Conservation (phyloP, 257 asterid genomes). For the Ilex asprella region DNA sequence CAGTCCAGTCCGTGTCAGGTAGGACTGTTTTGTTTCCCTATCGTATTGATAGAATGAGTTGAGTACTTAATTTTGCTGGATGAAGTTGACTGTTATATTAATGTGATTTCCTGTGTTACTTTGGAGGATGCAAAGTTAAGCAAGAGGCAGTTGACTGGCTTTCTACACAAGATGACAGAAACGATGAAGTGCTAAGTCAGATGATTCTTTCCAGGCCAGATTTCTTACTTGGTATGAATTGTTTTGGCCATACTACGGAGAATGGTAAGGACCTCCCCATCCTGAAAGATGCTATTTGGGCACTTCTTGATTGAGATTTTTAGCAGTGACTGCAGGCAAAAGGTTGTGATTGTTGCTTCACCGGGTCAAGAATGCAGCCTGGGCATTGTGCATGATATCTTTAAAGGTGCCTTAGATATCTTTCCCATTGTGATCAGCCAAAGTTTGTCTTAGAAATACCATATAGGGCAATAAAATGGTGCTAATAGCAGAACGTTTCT, state of each 20-base stretch:
- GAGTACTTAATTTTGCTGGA: background rate
- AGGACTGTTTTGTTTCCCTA: conserved; percentile 7
- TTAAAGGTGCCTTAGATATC: too few relatives aligned
- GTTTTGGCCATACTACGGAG: conserved; percentile 19
- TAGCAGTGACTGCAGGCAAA: conserved; percentile 22
- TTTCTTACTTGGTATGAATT: conserved; percentile 15
- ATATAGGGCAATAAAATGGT: too few relatives aligned
- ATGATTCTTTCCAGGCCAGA: conserved; percentile 46
- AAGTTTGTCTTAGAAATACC: too few relatives aligned
- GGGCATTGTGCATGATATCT: conserved; percentile 9
- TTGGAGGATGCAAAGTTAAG: conserved; percentile 37
- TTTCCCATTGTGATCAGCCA: too few relatives aligned
- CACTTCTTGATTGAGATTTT: conserved; percentile 29
- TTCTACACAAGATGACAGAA: conserved; percentile 17
- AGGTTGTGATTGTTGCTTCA: conserved; percentile 16
- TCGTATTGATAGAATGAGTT: background rate
- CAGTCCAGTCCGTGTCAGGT: conserved; percentile 33
- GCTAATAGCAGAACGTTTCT: too few relatives aligned
- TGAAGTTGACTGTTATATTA: conserved; percentile 7
- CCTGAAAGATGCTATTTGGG: conserved; percentile 27
- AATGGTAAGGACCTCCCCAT: conserved; percentile 20
- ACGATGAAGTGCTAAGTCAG: conserved; percentile 23
- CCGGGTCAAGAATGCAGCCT: background rate
- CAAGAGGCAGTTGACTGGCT: conserved; percentile 27
- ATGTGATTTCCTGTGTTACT: conserved; percentile 8